phyloP scores from a whole-genome alignment of 495 filamentous ascomycete species.

The Alectoria sarmentosa region DNA sequence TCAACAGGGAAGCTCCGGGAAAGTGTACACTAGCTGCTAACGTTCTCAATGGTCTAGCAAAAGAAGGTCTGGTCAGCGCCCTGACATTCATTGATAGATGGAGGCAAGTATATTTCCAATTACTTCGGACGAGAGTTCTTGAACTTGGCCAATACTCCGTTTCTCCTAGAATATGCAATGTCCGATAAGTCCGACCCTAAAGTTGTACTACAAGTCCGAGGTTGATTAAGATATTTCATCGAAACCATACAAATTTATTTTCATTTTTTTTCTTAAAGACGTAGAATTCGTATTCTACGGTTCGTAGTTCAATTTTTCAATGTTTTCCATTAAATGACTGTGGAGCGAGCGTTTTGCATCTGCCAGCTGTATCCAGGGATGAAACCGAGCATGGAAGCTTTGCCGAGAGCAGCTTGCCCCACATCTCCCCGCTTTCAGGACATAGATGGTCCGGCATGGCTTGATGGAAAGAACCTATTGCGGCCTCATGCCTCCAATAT shows the following conservation, averaged over 20 bases:
- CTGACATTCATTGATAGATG: slow-evolving; percentile 16
- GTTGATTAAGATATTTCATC: too few species aligned
- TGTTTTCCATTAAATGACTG: too few species aligned
- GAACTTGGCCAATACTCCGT: background rate
- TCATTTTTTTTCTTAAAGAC: too few species aligned
- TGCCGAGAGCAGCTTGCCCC: background rate
- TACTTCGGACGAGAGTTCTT: background rate
- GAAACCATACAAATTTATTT: too few species aligned
- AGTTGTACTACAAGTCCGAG: too few species aligned
- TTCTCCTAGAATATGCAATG: too few species aligned
- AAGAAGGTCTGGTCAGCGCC: slow-evolving; percentile 5
- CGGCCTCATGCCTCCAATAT: background rate
- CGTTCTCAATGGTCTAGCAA: slow-evolving; percentile 6
- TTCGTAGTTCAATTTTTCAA: too few species aligned
- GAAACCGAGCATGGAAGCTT: slow-evolving; percentile 11
- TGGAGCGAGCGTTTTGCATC: too few species aligned
- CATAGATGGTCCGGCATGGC: slow-evolving; percentile 4
- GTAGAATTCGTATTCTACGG: too few species aligned
- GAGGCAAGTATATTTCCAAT: background rate
- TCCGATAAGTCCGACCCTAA: too few species aligned
- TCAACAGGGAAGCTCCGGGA: background rate
- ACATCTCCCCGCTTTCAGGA: slow-evolving; percentile 12
- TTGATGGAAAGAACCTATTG: background rate
- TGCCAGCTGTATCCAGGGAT: too few species aligned
- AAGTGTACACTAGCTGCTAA: slow-evolving; percentile 19